phyloP scores from a whole-genome alignment of 805 yeast genomes.

The Wickerhamiella hasegawae region DNA sequence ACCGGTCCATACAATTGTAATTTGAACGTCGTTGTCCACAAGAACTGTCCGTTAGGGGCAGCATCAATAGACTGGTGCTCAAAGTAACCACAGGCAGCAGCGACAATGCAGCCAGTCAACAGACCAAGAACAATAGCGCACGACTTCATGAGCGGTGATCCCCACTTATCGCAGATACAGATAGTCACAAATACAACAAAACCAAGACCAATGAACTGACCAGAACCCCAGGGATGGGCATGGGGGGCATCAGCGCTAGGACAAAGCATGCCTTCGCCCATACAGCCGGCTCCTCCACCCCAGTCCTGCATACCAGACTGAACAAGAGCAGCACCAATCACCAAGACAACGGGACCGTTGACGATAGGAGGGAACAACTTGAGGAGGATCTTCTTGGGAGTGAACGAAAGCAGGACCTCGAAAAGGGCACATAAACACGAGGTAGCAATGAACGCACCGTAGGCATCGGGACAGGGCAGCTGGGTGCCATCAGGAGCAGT shows the following conservation, averaged over 20 bases:
- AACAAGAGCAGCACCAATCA: slow-evolving; percentile 61
- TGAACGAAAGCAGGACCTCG: slow-evolving; percentile 56
- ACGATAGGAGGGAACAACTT: slow-evolving; percentile 75
- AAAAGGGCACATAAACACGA: slow-evolving; percentile 63
- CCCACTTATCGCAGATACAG: slow-evolving; percentile 67
- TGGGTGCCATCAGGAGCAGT: slow-evolving; percentile 42
- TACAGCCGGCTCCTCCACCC: slow-evolving; percentile 64
- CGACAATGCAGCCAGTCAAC: slow-evolving; percentile 78
- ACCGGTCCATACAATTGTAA: slow-evolving; percentile 68
- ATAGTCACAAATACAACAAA: slow-evolving; percentile 65
- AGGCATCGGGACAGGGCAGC: slow-evolving; percentile 78
- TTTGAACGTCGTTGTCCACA: slow-evolving; percentile 79
- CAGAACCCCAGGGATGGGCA: slow-evolving; percentile 68
- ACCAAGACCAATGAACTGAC: slow-evolving; percentile 74
- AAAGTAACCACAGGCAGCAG: slow-evolving; percentile 81
- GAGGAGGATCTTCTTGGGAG: slow-evolving; percentile 59
- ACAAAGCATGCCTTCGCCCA: slow-evolving; percentile 19
- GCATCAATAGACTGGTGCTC: slow-evolving; percentile 35
- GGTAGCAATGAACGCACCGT: slow-evolving; percentile 74
- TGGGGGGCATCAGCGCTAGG: slow-evolving; percentile 39
- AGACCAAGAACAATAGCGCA: slow-evolving; percentile 84
- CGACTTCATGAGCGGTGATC: slow-evolving; percentile 87
- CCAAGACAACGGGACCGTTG: slow-evolving; percentile 81
- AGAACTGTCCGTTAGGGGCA: slow-evolving; percentile 72
- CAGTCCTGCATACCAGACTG: slow-evolving; percentile 66